phyloP scores from a whole-genome alignment of 208 protist genomes.

The Strigomonas oncopelti region DNA sequence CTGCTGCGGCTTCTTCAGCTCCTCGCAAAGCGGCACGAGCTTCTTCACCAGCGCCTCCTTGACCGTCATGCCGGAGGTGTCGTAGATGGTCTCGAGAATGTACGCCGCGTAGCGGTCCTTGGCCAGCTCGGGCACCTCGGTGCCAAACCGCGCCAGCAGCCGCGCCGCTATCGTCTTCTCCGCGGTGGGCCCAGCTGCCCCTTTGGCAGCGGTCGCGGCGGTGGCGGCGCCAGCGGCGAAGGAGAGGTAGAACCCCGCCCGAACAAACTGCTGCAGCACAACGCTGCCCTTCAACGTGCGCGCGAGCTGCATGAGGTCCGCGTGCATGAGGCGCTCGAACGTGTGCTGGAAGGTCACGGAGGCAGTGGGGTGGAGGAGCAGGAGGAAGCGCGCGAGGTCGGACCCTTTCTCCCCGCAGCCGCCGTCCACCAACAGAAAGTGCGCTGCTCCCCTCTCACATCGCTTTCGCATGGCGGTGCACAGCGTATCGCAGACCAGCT shows the following conservation, averaged over 20 bases:
- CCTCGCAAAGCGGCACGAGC: slow-evolving; percentile 65
- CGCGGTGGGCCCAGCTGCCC: not conserved
- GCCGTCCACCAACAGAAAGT: slow-evolving; percentile 66
- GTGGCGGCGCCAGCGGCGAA: slow-evolving; percentile 13
- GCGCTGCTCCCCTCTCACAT: slow-evolving; percentile 44
- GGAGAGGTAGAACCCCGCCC: slow-evolving; percentile 20
- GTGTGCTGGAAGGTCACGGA: slow-evolving; percentile 53
- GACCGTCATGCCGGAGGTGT: slow-evolving; percentile 45
- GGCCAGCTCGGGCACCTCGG: slow-evolving; percentile 37
- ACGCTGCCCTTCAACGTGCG: slow-evolving; percentile 59
- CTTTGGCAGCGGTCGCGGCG: slow-evolving; percentile 4
- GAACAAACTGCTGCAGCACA: slow-evolving; percentile 78
- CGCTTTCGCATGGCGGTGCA: slow-evolving; percentile 33
- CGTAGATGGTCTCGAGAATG: slow-evolving; percentile 78
- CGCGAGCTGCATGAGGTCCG: slow-evolving; percentile 49
- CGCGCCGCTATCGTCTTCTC: slow-evolving; percentile 22
- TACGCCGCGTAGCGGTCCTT: slow-evolving; percentile 67
- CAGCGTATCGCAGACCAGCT: slow-evolving; percentile 36
- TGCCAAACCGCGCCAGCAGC: slow-evolving; percentile 58
- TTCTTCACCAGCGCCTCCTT: slow-evolving; percentile 78
- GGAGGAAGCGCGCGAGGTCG: slow-evolving; percentile 66
- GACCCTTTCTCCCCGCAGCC: slow-evolving; percentile 48
- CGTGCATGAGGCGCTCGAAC: slow-evolving; percentile 63
- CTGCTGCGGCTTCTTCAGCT: slow-evolving; percentile 15
- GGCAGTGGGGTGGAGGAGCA: slow-evolving; percentile 62